Evolutionary conservation across 2,329 filamentous ascomycete genomes (phyloP), one percentile per base, ranked within the genome.

Genomic region (Hypoxylon sp.): DNA sequence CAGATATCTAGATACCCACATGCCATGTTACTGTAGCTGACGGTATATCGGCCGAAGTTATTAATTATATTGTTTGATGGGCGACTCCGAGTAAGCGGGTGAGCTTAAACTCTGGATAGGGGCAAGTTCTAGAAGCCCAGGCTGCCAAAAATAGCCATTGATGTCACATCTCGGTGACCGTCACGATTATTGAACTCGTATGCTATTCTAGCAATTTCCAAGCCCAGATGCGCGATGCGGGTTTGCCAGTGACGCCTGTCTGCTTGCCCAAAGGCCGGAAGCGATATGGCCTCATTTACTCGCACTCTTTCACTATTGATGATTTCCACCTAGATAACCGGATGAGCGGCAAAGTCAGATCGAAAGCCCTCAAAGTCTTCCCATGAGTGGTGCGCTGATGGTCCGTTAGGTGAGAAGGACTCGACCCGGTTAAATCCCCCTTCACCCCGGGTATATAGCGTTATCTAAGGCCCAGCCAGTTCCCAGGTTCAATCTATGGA

Each of bases 341-440:
- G 41, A 26, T 34, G 36, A 49, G 16, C 23, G 38, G 51, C 31
- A 53, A 51, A 47, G 20, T n/a, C 16, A 29, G 32, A 38, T 16
- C n/a, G 11, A 45, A 27, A 29, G 25, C 5, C 9, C 21, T 5
- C 21, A 25, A 25, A 35, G 43, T 58, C 55, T 55, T 50, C 20
- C 43, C 38, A 55, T 29, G 36, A 40, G 49, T 59, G 52, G 52
- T 49, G 51, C 53, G 45, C n/a, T 34, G 20, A 44, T 61, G 59
- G 60, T 55, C 55, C 51, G 55, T 53, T 56, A 21, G 23, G 40
- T 45, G 51, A 51, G 43, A 55, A 38, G 38, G 57, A 63, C 63
- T 62, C 63, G 58, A 66, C 58, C 66, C 66, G 66, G 66, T 56
- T 67, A 66, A 68, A 67, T 21, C 40, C 29, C 23, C 43, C 37